A percentile compares a stretch with the other conserved stretches of the same genome.
These are phyloP conservation scores for Bolboschoenoplectus hybrid DNA, from an alignment of 202 grass and related monocot species.

Conservation along the genomic window DNA sequence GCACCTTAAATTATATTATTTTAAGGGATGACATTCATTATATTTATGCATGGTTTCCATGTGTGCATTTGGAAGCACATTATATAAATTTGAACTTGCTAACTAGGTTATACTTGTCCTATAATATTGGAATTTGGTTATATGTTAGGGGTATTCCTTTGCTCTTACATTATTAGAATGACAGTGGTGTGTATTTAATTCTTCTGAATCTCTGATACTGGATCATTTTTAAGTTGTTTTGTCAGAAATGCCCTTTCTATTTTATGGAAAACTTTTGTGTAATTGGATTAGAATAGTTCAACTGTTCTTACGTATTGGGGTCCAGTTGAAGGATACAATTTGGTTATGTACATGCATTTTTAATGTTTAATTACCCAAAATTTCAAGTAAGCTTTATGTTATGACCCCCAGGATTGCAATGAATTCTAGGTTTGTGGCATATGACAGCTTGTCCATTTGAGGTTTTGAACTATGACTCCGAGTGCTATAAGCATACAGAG, in stretches of 20 bases:
- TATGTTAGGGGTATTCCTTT: conserved; percentile 62
- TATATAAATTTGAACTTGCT: conserved; percentile 4
- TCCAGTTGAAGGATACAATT: conserved; percentile 5
- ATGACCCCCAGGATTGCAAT: not conserved
- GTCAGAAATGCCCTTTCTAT: not conserved
- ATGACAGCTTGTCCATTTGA: not conserved
- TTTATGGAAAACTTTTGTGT: not conserved
- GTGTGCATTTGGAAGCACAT: conserved; percentile 19
- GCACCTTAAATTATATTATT: conserved; percentile 4
- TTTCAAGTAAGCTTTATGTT: conserved; percentile 8
- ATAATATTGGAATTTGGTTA: conserved; percentile 48
- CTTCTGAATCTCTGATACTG: conserved; percentile 1
- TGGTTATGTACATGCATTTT: conserved; percentile 6
- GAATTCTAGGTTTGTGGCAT: not conserved
- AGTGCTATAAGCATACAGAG: not conserved
- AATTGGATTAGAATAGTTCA: not conserved
- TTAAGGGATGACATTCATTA: not conserved
- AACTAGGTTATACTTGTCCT: conserved; percentile 36
- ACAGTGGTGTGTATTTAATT: conserved; percentile 41
- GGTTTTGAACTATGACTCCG: not conserved
- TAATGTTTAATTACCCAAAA: conserved; percentile 1
- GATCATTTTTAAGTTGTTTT: conserved; percentile 12
- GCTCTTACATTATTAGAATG: conserved; percentile 53
- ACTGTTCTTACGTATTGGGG: not conserved
- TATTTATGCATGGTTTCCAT: conserved; percentile 27